These are phyloP conservation scores for Corinectria fuckeliana DNA, from an alignment of 2,329 filamentous ascomycete species.

Conservation along the genomic window DNA sequence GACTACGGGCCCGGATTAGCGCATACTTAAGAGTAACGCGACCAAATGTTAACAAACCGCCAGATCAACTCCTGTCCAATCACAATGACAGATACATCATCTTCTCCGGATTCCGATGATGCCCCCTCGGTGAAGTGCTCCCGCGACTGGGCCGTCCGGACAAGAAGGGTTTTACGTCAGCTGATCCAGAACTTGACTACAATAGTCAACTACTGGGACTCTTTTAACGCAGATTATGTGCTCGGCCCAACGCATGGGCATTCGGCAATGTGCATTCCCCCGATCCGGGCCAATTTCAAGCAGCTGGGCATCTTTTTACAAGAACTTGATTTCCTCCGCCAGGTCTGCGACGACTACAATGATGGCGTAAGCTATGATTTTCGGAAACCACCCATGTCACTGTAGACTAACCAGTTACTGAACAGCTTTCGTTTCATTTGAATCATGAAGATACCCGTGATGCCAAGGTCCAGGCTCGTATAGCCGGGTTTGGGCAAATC, in stretches of 20 bases:
- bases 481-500: not conserved
- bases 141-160: not conserved
- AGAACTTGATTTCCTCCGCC: not conserved
- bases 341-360: not conserved
- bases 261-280: not conserved
- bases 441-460: not conserved
- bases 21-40: not conserved
- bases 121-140: not conserved
- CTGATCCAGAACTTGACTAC: not conserved
- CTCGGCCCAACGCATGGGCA: not conserved
- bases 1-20: not conserved
- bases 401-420: not conserved
- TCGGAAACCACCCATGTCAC: no score
- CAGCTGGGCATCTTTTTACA: not conserved
- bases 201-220: not conserved
- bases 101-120: not conserved
- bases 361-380: not conserved
- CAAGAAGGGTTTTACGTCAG: not conserved
- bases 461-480: not conserved
- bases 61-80: not conserved
- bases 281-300: not conserved
- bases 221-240: not conserved
- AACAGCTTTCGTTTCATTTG: not conserved
- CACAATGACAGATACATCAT: not conserved
- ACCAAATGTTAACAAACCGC: not conserved